Evolutionary conservation across 441 rosid genomes (phyloP).

Genomic region (Capsella rubella): DNA sequence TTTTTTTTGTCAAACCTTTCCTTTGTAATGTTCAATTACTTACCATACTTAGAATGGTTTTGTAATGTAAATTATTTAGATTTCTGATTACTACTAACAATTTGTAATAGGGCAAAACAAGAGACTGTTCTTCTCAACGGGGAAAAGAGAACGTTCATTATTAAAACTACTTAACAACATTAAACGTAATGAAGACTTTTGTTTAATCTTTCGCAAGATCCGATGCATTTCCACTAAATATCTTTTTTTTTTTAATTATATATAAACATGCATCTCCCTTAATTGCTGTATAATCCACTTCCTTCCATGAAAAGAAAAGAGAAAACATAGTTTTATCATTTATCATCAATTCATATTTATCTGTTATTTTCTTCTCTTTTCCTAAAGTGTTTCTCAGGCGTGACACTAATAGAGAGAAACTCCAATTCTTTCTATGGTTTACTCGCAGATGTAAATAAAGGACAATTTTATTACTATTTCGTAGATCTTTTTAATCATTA

Average conservation of each 20-base stretch:
- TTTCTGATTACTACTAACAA: not conserved
- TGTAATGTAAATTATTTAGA: not conserved
- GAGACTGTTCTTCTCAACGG: not conserved
- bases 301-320: not conserved
- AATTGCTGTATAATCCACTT: slow-evolving; percentile 11
- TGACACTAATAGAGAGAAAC: not conserved
- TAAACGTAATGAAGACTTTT: slow-evolving; percentile 41
- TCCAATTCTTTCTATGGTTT: not conserved
- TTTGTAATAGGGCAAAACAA: not conserved
- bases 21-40: too few species aligned
- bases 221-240: slow-evolving; percentile 39
- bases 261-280: not conserved
- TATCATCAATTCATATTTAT: not conserved
- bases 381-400: not conserved
- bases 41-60: not conserved
- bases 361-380: not conserved
- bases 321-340: not conserved
- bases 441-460: not conserved
- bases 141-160: not conserved
- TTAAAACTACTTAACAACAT: not conserved
- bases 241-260: not conserved
- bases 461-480: not conserved
- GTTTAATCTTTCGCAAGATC: slow-evolving; percentile 43
- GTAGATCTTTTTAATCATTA: not conserved
- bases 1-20: too few species aligned